Percentiles rank a stretch among this genome's conserved stretches.
These are phyloP conservation scores for Pseudisothecium myosuroides DNA, from an alignment of 225 moss, liverwort and hornwort species.

Conservation along the genomic window DNA sequence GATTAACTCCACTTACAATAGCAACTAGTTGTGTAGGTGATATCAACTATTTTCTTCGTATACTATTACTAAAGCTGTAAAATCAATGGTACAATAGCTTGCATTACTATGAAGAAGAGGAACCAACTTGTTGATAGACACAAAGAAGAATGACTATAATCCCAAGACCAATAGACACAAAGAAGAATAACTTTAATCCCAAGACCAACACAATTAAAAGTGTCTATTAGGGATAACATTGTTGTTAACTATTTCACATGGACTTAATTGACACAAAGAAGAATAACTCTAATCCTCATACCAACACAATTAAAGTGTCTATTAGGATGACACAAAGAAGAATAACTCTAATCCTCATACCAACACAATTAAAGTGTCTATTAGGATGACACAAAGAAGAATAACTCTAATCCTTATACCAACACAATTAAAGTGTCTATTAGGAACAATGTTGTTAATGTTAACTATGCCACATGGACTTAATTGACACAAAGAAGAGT, in stretches of 20 bases:
- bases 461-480: too few relatives aligned
- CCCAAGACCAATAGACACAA: neutral
- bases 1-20: neutral
- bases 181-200: too few relatives aligned
- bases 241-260: too few relatives aligned
- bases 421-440: neutral
- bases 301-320: too few relatives aligned
- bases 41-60: neutral
- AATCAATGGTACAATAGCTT: neutral
- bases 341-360: too few relatives aligned
- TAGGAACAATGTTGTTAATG: neutral
- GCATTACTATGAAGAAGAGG: neutral
- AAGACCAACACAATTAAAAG: neutral
- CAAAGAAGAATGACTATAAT: too few relatives aligned
- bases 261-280: too few relatives aligned
- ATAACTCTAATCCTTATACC: too few relatives aligned
- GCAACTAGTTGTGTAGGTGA: neutral
- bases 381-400: neutral
- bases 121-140: neutral
- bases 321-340: too few relatives aligned
- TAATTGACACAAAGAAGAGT: neutral
- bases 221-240: neutral
- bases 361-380: too few relatives aligned
- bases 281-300: too few relatives aligned
- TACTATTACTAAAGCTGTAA: neutral